Conservation (phyloP, 257 asterid genomes). For the Oldenlandia corymbosa region DNA sequence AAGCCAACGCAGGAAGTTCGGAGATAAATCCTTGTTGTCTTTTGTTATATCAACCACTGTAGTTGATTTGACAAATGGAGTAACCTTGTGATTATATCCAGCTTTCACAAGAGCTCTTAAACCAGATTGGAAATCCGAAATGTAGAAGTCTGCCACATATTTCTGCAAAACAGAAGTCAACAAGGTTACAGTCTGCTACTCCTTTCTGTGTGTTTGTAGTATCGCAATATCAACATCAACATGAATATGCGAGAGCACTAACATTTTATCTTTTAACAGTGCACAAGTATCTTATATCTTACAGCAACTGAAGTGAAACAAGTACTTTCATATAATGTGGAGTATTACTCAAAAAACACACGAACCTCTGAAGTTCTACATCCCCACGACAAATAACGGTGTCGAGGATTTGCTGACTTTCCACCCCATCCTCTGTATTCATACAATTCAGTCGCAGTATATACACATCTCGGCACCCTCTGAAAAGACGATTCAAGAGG, state of each 20-base stretch:
- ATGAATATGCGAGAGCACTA: neutral
- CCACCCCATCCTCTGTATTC: slow-evolving; percentile 81
- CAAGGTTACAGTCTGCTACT: slow-evolving; percentile 3
- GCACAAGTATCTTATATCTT: too few relatives aligned
- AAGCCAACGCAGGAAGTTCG: slow-evolving; percentile 48
- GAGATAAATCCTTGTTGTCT: slow-evolving; percentile 40
- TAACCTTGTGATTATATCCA: slow-evolving; percentile 55
- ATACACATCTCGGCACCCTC: slow-evolving; percentile 75
- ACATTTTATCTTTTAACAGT: too few relatives aligned
- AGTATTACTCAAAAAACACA: neutral
- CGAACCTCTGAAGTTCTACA: slow-evolving; percentile 88
- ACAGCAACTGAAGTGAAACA: too few relatives aligned
- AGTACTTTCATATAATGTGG: too few relatives aligned
- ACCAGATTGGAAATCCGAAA: slow-evolving; percentile 60
- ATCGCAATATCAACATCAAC: neutral
- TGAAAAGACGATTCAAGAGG: slow-evolving; percentile 95
- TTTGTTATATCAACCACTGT: slow-evolving; percentile 35
- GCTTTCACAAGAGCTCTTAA: slow-evolving; percentile 63
- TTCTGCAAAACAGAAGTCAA: slow-evolving; percentile 31
- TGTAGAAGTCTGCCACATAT: slow-evolving; percentile 53
- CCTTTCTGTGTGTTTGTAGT: neutral
- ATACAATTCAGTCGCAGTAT: slow-evolving; percentile 71
- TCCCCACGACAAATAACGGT: slow-evolving; percentile 81
- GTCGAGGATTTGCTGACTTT: slow-evolving; percentile 58
- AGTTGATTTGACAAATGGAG: slow-evolving; percentile 46